Evolutionary conservation across 2,329 filamentous ascomycete genomes (phyloP), one percentile per base, ranked within the genome.

Genomic region (Aureobasidium melanogenum): DNA sequence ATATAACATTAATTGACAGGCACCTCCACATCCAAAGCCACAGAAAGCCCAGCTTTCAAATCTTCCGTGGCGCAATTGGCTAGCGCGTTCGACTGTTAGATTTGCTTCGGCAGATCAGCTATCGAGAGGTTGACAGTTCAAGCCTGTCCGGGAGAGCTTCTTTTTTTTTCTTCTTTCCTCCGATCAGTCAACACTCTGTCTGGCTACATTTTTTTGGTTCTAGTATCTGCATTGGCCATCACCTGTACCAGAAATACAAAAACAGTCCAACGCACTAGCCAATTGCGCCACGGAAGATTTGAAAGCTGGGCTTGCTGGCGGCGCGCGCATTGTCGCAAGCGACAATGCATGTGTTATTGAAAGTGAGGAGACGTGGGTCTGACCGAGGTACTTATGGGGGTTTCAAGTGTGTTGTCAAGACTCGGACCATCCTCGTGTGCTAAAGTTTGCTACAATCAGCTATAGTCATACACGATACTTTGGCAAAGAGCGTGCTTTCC

Each of bases 31-130:
- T 34, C 28, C 28, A 50, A 50, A 50, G 46, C 46, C 48, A 51
- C 48, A 51, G 48, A 51, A 34, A 51, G 48, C 48, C 5, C 22
- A 51, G 34, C 51, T 34, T 30, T 41, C 44, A 48, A 32, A 60
- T 60, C 57, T 43, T 51, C 46, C 57, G 57, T 60, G 57, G 57
- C 57, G 57, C 57, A 60, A 60, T 60, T 60, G 57, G 57, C 57
- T 60, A 60, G 57, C 57, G 57, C 57, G 57, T 60, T 60, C 57
- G 57, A 60, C 57, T 60, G 57, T 60, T 60, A 60, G 51, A 41
- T 55, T 22, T 55, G 26, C 4, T 28, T 9, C 8, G 17, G 19
- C 32, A 38, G 3, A 50, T 50, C 32, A 7, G 43, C 34, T 47
- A 60, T 60, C 57, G 57, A 60, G 57, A 60, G 57, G 57, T 60